Evolutionary conservation across 805 yeast species (phyloP).

Genomic region (Kluyveromyces siamensis): DNA sequence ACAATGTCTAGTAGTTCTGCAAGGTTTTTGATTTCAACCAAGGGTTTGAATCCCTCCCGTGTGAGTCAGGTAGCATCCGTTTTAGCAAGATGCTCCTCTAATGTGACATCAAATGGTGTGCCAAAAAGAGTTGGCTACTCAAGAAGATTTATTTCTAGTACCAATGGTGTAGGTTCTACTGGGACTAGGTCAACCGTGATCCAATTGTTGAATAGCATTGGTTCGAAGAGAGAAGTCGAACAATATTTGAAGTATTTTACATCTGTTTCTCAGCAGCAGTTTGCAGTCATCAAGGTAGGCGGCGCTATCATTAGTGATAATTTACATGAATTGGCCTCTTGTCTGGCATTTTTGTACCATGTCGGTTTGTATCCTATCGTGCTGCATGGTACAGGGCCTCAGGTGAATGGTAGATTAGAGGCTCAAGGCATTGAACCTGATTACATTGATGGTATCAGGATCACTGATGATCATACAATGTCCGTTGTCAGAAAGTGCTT

Average conservation of each 20-base stretch:
- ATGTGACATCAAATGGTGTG: constrained; percentile 8
- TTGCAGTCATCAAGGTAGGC: constrained; percentile 97
- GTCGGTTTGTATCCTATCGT: constrained; percentile 96
- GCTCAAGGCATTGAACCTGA: constrained; percentile 93
- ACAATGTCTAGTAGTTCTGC: constrained; percentile 14
- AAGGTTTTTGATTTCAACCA: constrained; percentile 20
- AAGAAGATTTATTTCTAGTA: constrained; percentile 16
- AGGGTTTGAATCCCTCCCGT: constrained; percentile 15
- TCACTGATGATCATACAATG: constrained; percentile 93
- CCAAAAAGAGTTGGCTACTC: constrained; percentile 23
- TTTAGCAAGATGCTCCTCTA: constrained; percentile 11
- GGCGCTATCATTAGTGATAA: constrained; percentile 98
- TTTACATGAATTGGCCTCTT: constrained; percentile 85
- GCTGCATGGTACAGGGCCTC: constrained; percentile 98
- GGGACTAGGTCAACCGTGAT: constrained; percentile 88
- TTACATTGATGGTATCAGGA: constrained; percentile 92
- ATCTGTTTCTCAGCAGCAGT: constrained; percentile 91
- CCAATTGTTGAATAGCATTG: constrained; percentile 89
- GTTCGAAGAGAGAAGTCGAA: constrained; percentile 96
- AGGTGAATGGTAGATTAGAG: constrained; percentile 88
- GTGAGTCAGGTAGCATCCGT: constrained; percentile 12
- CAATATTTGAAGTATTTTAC: constrained; percentile 95
- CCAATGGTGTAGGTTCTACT: constrained; percentile 21
- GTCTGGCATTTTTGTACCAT: constrained; percentile 91
- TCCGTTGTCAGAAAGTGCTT: constrained; percentile 91